Conservation (phyloP, 805 yeast genomes). For the Pichia heedii region DNA sequence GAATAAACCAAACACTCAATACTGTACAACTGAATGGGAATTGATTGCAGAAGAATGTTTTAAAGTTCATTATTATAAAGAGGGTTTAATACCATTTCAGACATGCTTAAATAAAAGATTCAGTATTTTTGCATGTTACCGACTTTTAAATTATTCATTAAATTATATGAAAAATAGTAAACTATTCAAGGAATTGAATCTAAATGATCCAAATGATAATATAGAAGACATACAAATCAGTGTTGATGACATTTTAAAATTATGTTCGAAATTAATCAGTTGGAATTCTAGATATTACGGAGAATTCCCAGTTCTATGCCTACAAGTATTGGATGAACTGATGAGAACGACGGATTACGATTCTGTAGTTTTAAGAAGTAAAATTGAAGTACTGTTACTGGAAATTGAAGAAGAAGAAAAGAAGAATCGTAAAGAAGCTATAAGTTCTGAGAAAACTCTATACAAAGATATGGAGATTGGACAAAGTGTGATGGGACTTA, state of each 20-base stretch:
- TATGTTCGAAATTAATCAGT: conserved; percentile 42
- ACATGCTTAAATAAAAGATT: conserved; percentile 50
- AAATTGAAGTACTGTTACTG: conserved; percentile 27
- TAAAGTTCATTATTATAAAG: conserved; percentile 39
- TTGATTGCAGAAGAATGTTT: conserved; percentile 50
- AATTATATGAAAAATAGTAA: conserved; percentile 15
- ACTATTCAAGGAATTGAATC: conserved; percentile 7
- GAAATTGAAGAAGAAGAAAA: conserved; percentile 6
- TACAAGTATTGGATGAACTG: conserved; percentile 33
- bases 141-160: conserved; percentile 38
- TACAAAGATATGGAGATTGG: conserved; percentile 8
- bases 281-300: conserved; percentile 63
- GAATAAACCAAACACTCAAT: conserved; percentile 26
- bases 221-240: conserved; percentile 10
- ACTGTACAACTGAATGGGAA: conserved; percentile 69
- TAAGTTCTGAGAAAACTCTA: conserved; percentile 7
- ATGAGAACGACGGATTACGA: conserved; percentile 29
- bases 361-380: conserved; percentile 28
- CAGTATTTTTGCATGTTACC: conserved; percentile 48
- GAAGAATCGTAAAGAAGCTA: conserved; percentile 7
- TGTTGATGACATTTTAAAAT: conserved; percentile 32
- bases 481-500: conserved; percentile 14
- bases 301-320: conserved; percentile 37
- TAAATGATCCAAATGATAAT: conserved; percentile 1
- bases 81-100: conserved; percentile 43